Evolutionary conservation across 345 rosid species (phyloP), one percentile per base, ranked within the genome.

Genomic region (Acer yangbiense): DNA sequence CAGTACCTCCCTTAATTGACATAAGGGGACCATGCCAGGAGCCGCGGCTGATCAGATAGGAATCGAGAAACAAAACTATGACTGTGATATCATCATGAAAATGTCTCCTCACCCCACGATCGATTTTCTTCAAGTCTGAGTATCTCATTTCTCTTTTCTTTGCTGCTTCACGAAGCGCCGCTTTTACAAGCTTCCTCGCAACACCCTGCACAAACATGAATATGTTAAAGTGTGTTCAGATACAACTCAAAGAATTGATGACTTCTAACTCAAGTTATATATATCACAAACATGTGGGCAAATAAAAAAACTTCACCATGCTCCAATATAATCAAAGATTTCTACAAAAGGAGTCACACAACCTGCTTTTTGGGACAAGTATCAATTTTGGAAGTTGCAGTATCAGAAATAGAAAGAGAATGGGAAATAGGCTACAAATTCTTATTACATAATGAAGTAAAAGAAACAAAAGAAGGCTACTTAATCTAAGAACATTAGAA

Each of bases 1-100:
- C 87, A 48, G 84, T 66, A 21, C 89, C 94, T 67, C 92, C 97
- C 82, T 81, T 87, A 71, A 94, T 76, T 7, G 98, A 96, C 65
- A 90, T 79, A 69, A 82, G 73, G 23, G 95, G 88, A 20, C 86
- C 91, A 7, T 64, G 80, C 32, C 58, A 58, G 72, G 78, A 83
- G 84, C 83, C 65, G 62, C 87, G 90, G 62, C 87, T 83, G 68
- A 89, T 82, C 78, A 86, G 58, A 83, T 79, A 86, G 6, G 93
- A 65, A 73, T 96, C 97, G 1, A 94, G 91, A 83, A 89, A 94
- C 82, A 97, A 85, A 65, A 97, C 95, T 66, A 93, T 82, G 2
- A 97, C 95, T 0, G 97, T 94, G 41, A 94, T 97, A 71, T 97
- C 99, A 14, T 94, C 99, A 20, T 97, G 99, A 78, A 97, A 97